These are phyloP conservation scores for Botrytis galanthina DNA, from an alignment of 2,329 filamentous ascomycete genomes.

Conservation along the genomic window DNA sequence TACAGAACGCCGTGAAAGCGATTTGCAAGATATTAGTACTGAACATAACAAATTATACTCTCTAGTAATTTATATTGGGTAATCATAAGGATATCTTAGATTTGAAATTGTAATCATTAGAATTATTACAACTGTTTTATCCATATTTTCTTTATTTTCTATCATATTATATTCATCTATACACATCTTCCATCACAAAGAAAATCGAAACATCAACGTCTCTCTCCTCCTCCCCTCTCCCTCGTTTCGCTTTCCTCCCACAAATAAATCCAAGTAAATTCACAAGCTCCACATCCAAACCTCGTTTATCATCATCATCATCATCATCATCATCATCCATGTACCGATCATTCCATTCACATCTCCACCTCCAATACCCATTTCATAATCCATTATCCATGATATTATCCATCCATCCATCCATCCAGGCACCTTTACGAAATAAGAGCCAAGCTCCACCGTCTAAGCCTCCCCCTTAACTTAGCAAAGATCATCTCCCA, in stretches of 20 bases:
- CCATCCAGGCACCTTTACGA: not conserved
- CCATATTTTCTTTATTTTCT: no score
- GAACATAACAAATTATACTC: no score
- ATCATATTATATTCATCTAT: no score
- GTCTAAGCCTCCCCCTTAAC: slow-evolving; percentile 18
- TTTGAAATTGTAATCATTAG: no score
- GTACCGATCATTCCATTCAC: slow-evolving; percentile 4
- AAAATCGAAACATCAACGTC: not conserved
- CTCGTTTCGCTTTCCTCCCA: not conserved
- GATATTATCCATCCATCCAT: not conserved
- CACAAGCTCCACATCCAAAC: not conserved
- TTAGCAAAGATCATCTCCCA: not conserved
- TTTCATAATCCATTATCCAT: not conserved
- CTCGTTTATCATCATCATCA: not conserved
- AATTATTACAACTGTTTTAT: no score
- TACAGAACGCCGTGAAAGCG: no score
- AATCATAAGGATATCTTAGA: no score
- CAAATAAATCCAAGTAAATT: not conserved
- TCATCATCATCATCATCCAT: slow-evolving; percentile 3
- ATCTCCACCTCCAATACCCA: not conserved
- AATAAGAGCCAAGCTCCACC: not conserved
- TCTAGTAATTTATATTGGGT: no score
- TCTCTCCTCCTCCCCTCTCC: not conserved
- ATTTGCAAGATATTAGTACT: no score
- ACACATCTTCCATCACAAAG: not conserved